Evolutionary conservation across 345 rosid genomes (phyloP).

Genomic region (Ricinus communis): DNA sequence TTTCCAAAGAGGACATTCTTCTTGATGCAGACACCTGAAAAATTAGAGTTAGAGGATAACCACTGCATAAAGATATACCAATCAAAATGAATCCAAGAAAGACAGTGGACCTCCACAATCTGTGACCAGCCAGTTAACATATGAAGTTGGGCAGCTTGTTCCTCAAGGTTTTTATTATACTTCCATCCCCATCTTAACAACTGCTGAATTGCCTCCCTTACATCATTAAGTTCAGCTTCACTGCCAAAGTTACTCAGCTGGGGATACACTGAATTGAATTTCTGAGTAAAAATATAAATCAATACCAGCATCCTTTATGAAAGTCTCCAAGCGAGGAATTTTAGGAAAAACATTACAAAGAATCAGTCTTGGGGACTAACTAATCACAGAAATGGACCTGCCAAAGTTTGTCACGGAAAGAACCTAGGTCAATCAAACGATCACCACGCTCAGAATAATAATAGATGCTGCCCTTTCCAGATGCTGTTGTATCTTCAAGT

Average conservation of each 20-base stretch:
- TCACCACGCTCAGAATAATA: conserved; percentile 93
- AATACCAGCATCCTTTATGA: conserved; percentile 18
- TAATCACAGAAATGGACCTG: conserved; percentile 45
- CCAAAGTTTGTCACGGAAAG: conserved; percentile 78
- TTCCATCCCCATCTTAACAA: conserved; percentile 97
- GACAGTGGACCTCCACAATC: conserved; percentile 70
- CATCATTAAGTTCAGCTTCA: conserved; percentile 79
- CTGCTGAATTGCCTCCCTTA: conserved; percentile 72
- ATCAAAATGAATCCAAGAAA: background rate
- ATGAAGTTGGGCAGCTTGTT: conserved; percentile 97
- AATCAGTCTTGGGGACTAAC: background rate
- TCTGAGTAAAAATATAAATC: conserved; percentile 42
- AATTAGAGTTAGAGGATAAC: conserved; percentile 12
- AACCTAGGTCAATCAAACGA: conserved; percentile 78
- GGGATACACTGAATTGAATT: conserved; percentile 62
- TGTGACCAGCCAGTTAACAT: conserved; percentile 98
- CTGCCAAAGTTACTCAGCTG: conserved; percentile 54
- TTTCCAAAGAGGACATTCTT: conserved; percentile 67
- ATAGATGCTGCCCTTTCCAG: conserved; percentile 80
- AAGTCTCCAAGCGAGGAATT: conserved; percentile 1
- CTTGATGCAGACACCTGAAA: conserved; percentile 77
- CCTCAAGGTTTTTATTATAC: conserved; percentile 90
- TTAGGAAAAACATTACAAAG: background rate
- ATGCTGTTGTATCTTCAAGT: conserved; percentile 62
- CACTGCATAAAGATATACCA: background rate